Evolutionary conservation across 495 filamentous ascomycete species (phyloP), one percentile per base, ranked within the genome.

Genomic region (Cudoniella acicularis): DNA sequence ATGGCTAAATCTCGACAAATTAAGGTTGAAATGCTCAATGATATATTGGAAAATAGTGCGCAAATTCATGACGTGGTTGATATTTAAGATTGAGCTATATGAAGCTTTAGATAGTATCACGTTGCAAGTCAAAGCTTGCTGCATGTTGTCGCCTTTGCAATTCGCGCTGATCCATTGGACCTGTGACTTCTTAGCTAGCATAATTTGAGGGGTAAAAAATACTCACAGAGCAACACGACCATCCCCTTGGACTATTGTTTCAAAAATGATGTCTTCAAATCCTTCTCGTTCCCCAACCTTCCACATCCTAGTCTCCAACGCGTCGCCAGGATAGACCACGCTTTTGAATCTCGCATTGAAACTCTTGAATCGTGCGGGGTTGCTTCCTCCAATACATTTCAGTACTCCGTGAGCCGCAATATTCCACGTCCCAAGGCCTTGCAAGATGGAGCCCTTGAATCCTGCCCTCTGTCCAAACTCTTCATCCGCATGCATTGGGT

Each of bases 241-340:
- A 54, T 69, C 66, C 10, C 53, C 48, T 36, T 65, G 60, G 13
- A 70, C 66, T 25, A 70, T 63, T 9, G 68, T 70, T 43, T 67
- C 61, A 53, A 70, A 70, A 40, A 61, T 45, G 27, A 69, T 60
- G 17, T 69, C 47, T 40, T 69, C 64, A 20, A 67, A 17, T 18
- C 55, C 56, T 52, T 64, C 54, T 18, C 62, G 57, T 11, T 49
- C 57, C 6, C 53, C 64, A 25, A 60, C 51, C 54, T 67, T 65
- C 64, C 64, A 70, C 51, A 70, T 70, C 47, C 59, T 42, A 46
- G 66, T 70, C 52, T 69, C 68, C 20, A 70, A 40, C 25, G 63
- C 62, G 36, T 70, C 68, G 6, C 68, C 68, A n/a, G 68, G 68
- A 46, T 69, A 70, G 45, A 70, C 68, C n/a, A 70, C 59, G 30